Base-by-base conservation (phyloP, 2,329 filamentous ascomycete genomes). In the Ophiostoma piceae region DNA sequence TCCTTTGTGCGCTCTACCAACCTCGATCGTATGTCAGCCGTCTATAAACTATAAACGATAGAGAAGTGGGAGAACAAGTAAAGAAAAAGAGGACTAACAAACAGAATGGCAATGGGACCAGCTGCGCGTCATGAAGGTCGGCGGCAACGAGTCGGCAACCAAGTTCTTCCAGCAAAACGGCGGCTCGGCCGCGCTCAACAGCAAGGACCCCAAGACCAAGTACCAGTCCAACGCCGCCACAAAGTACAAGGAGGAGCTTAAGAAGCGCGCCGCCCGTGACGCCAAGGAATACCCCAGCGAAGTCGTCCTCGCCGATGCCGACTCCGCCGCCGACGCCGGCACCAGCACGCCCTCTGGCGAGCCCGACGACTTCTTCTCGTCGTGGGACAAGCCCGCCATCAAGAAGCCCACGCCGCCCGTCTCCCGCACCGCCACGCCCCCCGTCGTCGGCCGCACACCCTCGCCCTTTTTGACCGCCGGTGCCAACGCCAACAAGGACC, bases 21-120 rank as follows among this genome's bases (percentile, higher is more conserved):
- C 80, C 91, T 99, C 80, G 95, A 99, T 80, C 93, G 94, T 98
- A 91, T 29, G 26, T 29, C 26, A 29, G 26, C 26, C 22, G 68
- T 54, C 62, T 1, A 29, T 32, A 26, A 29, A 26, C n/a, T 11
- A 32, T 22, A 29, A 7, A 3, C 2, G 32, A 11, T 11, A 7
- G 43, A 47, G 54, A 3, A 60, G n/a, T 12, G 19, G 43, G 43
- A 35, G n/a, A 62, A 32, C 3, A 19, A 1, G 57, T 7, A 16
- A 19, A 37, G 29, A 37, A 39, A 2, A 19, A n/a, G 19, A 22
- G 16, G 29, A 67, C 69, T 71, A 62, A 69, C 39, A 51, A 2
- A 51, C 76, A 92, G 90, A 92, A 83, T 99, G 95, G 95, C 93
- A 97, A 91, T 99, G 95, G 95, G 93, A 97, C 75, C 95, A 99